Evolutionary conservation across 2,329 filamentous ascomycete genomes (phyloP).

Genomic region (Apiospora arundinis): DNA sequence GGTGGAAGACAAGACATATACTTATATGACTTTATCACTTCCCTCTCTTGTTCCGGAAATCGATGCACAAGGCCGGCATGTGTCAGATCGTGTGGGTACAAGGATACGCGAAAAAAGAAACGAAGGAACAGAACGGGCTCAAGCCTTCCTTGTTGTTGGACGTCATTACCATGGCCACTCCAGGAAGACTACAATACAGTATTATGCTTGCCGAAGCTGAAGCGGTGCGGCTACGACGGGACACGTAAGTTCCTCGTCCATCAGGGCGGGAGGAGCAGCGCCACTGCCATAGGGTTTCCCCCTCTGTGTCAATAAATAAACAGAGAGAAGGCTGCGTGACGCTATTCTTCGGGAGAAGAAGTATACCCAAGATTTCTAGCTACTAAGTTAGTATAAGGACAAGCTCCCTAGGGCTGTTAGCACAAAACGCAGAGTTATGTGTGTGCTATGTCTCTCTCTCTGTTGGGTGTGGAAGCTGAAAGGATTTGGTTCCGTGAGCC

Average conservation of each 20-base stretch:
- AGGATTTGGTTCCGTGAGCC: slow-evolving; percentile 1
- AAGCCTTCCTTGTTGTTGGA: not conserved
- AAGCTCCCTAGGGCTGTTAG: slow-evolving; percentile 10
- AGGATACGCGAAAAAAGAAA: not conserved
- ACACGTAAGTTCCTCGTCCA: slow-evolving; percentile 12
- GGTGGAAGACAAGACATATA: slow-evolving; percentile 25
- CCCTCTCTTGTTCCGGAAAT: slow-evolving; percentile 4
- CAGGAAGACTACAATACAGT: too few relatives aligned
- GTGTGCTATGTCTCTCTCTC: not conserved
- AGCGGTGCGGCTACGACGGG: not conserved
- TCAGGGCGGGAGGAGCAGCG: slow-evolving; percentile 12
- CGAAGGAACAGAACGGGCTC: not conserved
- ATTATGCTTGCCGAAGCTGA: not conserved
- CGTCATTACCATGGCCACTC: not conserved
- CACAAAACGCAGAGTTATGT: not conserved
- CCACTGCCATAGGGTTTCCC: not conserved
- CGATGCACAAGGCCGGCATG: slow-evolving; percentile 19
- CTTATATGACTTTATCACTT: slow-evolving; percentile 31
- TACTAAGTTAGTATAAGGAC: not conserved
- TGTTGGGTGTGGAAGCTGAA: not conserved
- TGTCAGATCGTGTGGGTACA: slow-evolving; percentile 20
- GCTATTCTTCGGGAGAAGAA: not conserved
- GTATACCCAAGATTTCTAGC: not conserved
- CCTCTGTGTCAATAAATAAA: slow-evolving; percentile 10
- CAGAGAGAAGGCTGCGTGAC: not conserved